Base-by-base conservation (phyloP, 257 asterid genomes). In the Solanum gandarillasii region DNA sequence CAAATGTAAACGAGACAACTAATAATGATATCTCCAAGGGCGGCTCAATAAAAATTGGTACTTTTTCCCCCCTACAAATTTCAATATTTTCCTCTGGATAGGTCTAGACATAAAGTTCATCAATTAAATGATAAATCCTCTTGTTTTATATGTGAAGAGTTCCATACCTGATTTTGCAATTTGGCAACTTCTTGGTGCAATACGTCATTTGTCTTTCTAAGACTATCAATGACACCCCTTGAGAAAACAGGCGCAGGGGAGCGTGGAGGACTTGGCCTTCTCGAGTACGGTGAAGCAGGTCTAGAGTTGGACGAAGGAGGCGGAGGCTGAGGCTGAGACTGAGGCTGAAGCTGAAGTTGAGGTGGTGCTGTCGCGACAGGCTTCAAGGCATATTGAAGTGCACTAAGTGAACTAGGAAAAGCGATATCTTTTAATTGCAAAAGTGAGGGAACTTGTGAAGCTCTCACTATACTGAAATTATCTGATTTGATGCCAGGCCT, bases 371-470 rank as follows among this genome's bases (percentile, higher is more conserved):
- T 90, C 29, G 70, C 84, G 35, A 89, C 93, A 8, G 99, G 98
- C 90, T 93, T 97, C 86, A 95, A 89, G 68, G 98, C 99, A 87
- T 87, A 86, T 29, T 95, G 99, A 87, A 96, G 93, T 55, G 98
- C 99, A 81, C 99, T 95, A 12, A 97, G 95, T 31, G 99, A 96
- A 90, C 98, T 95, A 1, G 99, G 99, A 89, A 97, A 97, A 72
- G 98, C 95, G 43, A 96, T 86, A 88, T 97, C 99, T 92, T 94
- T 97, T 11, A 97, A 90, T 88, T 96, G 99, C 87, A 93, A 91
- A 83, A 94, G 94, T 62, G 96, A 93, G 1, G 99, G 99, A 88
- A 97, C 98, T 90, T 97, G 99, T 7, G 99, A 96, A 78, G 96
- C 99, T 65, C 99, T 92, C 16, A 95, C 93, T 14, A 94, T 91